Percentiles rank a stretch among this genome's conserved stretches.
phyloP scores from a whole-genome alignment of 1,284 basidiomycete genomes.

The Amylostereum areolatum region DNA sequence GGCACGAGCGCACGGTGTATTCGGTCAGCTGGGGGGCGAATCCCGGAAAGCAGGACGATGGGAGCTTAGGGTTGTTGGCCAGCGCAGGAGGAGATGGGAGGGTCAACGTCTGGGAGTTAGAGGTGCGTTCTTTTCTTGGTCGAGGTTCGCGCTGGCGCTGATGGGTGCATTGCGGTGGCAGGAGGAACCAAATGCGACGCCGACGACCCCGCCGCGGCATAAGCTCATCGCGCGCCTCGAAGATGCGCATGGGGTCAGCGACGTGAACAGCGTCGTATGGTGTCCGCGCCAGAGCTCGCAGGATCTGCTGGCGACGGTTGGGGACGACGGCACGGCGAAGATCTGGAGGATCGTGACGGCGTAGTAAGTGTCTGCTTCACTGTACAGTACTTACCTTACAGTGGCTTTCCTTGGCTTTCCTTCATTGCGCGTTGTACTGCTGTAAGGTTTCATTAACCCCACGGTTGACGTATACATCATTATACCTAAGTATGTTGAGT shows the following conservation, averaged over 20 bases:
- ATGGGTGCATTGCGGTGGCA: conserved; percentile 2
- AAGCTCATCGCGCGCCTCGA: conserved; percentile 46
- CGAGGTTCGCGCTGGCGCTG: no score
- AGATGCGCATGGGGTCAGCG: conserved; percentile 66
- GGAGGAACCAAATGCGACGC: conserved; percentile 15
- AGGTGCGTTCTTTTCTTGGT: conserved; percentile 33
- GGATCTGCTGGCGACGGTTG: conserved; percentile 68
- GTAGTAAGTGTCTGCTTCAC: conserved; percentile 6
- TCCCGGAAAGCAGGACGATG: conserved; percentile 14
- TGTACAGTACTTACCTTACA: no score
- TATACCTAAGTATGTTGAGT: no score
- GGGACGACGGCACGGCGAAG: conserved; percentile 71
- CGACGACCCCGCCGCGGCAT: conserved; percentile 26
- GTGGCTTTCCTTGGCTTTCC: no score
- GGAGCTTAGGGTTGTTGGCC: conserved; percentile 62
- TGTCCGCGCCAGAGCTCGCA: conserved; percentile 57
- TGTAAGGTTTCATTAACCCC: no score
- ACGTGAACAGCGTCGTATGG: conserved; percentile 78
- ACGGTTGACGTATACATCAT: no score
- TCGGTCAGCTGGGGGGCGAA: conserved; percentile 67
- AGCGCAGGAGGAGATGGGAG: conserved; percentile 75
- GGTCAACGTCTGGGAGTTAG: conserved; percentile 70
- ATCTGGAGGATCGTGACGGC: conserved; percentile 47
- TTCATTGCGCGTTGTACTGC: no score
- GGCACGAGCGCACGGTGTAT: conserved; percentile 74